Conservation (phyloP, 768 basidiomycete genomes). For the Pleurotus giganteus region DNA sequence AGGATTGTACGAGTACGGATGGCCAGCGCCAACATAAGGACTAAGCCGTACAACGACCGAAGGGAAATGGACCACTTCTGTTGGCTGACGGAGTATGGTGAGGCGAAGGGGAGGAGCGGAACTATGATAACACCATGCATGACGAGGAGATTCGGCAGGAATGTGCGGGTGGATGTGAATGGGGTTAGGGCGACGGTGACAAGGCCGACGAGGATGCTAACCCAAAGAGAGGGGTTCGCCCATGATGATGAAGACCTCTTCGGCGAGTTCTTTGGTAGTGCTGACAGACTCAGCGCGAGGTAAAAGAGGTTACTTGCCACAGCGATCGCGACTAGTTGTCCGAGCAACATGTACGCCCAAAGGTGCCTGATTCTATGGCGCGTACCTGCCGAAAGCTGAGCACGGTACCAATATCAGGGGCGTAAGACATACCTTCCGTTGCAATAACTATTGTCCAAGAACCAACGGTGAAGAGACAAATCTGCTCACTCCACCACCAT, state of each 20-base stretch:
- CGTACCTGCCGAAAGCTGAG: conserved; percentile 25
- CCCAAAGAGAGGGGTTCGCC: conserved; percentile 30
- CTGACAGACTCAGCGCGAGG: conserved; percentile 40
- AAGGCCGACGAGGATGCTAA: conserved; percentile 44
- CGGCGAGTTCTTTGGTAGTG: conserved; percentile 18
- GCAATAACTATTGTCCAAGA: conserved; percentile 53
- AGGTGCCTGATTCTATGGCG: conserved; percentile 41
- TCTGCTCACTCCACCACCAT: conserved; percentile 74
- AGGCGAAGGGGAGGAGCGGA: conserved; percentile 39
- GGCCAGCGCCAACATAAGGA: conserved; percentile 26
- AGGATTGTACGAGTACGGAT: conserved; percentile 35
- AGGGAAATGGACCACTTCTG: conserved; percentile 21
- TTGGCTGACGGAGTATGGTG: conserved; percentile 1
- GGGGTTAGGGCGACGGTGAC: conserved; percentile 44
- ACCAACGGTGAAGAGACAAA: conserved; percentile 59
- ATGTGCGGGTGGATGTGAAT: conserved; percentile 37
- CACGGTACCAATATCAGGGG: background rate
- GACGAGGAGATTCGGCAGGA: conserved; percentile 56
- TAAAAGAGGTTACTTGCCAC: conserved; percentile 66
- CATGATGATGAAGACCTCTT: background rate
- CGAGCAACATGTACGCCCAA: conserved; percentile 73
- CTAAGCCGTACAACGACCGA: conserved; percentile 33
- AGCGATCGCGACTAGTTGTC: conserved; percentile 69
- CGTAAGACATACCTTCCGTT: conserved; percentile 42
- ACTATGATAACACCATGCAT: conserved; percentile 59